Percentiles rank a stretch among this genome's conserved stretches.
Evolutionary conservation across 2,329 filamentous ascomycete genomes (phyloP).

Genomic region (Fusarium brevicatenulatum): DNA sequence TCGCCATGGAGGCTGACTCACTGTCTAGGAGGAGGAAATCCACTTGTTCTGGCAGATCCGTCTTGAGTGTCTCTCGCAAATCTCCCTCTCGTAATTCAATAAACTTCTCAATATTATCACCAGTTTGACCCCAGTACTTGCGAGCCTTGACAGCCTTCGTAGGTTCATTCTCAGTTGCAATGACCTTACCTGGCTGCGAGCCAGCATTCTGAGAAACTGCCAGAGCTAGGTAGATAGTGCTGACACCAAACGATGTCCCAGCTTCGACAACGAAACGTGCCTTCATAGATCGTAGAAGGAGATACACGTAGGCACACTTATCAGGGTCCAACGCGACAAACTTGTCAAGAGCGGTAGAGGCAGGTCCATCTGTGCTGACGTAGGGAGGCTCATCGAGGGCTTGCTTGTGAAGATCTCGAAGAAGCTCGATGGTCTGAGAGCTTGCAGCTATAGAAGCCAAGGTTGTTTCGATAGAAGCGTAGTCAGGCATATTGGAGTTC

Average conservation of each 20-base stretch:
- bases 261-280: constrained; percentile 67
- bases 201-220: constrained; percentile 61
- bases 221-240: constrained; percentile 70
- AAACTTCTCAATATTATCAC: constrained; percentile 57
- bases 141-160: constrained; percentile 62
- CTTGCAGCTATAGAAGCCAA: constrained; percentile 46
- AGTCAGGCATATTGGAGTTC: constrained; percentile 22
- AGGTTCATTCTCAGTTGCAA: constrained; percentile 69
- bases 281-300: constrained; percentile 58
- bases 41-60: constrained; percentile 57
- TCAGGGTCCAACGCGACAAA: constrained; percentile 69
- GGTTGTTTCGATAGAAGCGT: constrained; percentile 42
- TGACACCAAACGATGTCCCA: constrained; percentile 70
- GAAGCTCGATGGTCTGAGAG: constrained; percentile 41
- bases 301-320: constrained; percentile 67
- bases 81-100: constrained; percentile 70
- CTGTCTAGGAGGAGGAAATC: constrained; percentile 70
- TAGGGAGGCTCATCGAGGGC: constrained; percentile 46
- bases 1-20: constrained; percentile 50
- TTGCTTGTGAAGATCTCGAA: constrained; percentile 46
- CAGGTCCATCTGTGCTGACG: constrained; percentile 41
- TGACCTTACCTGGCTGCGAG: constrained; percentile 52
- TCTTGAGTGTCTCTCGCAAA: constrained; percentile 62
- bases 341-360: constrained; percentile 54
- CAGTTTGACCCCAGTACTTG: constrained; percentile 64